Evolutionary conservation across 2,329 filamentous ascomycete genomes (phyloP).

Genomic region (Nemania serpens): DNA sequence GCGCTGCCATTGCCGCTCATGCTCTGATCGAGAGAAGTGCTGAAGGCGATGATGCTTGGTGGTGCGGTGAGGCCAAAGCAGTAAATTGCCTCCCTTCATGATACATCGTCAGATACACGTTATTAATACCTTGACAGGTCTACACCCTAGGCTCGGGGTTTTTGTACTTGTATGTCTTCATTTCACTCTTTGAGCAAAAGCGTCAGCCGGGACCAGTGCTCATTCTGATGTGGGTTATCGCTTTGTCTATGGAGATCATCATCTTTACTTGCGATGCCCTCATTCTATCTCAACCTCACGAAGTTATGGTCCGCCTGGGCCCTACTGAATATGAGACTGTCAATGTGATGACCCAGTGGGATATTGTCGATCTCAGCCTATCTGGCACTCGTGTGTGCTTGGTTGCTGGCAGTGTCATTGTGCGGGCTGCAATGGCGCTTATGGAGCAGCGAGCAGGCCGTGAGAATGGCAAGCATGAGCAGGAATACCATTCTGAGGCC

Average conservation of each 20-base stretch:
- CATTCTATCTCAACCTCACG: constrained; percentile 70
- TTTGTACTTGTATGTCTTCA: constrained; percentile 82
- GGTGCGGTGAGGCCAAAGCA: constrained; percentile 41
- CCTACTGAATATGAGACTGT: constrained; percentile 47
- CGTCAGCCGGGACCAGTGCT: constrained; percentile 82
- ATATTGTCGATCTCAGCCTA: constrained; percentile 67
- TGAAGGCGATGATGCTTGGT: constrained; percentile 40
- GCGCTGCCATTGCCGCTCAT: constrained; percentile 73
- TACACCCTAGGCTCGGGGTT: constrained; percentile 86
- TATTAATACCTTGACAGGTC: constrained; percentile 60
- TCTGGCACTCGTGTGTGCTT: constrained; percentile 71
- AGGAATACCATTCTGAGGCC: constrained; percentile 46
- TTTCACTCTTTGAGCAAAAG: constrained; percentile 83
- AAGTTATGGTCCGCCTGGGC: constrained; percentile 58
- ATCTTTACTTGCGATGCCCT: constrained; percentile 72
- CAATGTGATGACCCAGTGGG: constrained; percentile 53
- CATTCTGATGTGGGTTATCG: constrained; percentile 76
- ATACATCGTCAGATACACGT: neutral
- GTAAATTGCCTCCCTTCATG: constrained; percentile 31
- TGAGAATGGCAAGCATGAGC: constrained; percentile 47
- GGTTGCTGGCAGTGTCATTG: constrained; percentile 65
- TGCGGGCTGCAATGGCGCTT: constrained; percentile 57
- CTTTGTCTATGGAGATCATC: constrained; percentile 71
- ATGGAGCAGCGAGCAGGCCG: constrained; percentile 49
- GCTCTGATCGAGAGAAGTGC: constrained; percentile 61